These are phyloP conservation scores for Aspergillus haitiensis DNA, from an alignment of 495 filamentous ascomycete genomes.

Conservation along the genomic window DNA sequence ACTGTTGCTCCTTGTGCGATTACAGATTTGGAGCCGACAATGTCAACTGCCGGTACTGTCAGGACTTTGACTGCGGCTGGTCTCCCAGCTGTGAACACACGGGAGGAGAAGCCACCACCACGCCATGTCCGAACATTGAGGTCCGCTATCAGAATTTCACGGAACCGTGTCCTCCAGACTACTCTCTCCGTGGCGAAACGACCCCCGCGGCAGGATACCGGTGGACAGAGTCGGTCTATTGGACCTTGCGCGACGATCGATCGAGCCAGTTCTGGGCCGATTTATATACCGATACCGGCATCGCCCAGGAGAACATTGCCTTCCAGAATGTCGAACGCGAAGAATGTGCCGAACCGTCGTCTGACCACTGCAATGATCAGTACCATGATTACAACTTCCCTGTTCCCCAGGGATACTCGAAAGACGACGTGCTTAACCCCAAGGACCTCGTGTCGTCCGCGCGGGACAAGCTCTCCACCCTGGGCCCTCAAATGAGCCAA, in stretches of 20 bases:
- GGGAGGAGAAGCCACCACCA: background rate
- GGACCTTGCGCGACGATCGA: background rate
- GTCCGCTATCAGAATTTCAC: conserved; percentile 4
- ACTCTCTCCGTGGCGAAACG: conserved; percentile 7
- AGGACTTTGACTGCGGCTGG: conserved; percentile 8
- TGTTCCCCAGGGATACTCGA: conserved; percentile 3
- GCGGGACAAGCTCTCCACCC: background rate
- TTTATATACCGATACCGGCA: background rate
- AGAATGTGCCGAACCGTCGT: background rate
- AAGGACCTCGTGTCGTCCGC: conserved; percentile 10
- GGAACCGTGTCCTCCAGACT: conserved; percentile 11
- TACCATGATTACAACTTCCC: conserved; percentile 12
- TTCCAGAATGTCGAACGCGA: background rate
- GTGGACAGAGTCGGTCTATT: conserved; percentile 2
- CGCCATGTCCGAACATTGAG: background rate
- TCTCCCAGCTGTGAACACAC: background rate
- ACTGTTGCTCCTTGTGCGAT: conserved; percentile 2
- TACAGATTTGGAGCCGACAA: background rate
- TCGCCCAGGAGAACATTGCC: conserved; percentile 2
- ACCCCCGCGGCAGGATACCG: background rate
- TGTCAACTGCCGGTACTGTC: conserved; percentile 3
- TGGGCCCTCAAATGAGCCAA: background rate
- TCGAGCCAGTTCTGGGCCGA: background rate
- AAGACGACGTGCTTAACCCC: conserved; percentile 12
- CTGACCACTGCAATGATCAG: background rate